Evolutionary conservation across 306 rosid species (phyloP).

Genomic region (Trifolium subterraneum): DNA sequence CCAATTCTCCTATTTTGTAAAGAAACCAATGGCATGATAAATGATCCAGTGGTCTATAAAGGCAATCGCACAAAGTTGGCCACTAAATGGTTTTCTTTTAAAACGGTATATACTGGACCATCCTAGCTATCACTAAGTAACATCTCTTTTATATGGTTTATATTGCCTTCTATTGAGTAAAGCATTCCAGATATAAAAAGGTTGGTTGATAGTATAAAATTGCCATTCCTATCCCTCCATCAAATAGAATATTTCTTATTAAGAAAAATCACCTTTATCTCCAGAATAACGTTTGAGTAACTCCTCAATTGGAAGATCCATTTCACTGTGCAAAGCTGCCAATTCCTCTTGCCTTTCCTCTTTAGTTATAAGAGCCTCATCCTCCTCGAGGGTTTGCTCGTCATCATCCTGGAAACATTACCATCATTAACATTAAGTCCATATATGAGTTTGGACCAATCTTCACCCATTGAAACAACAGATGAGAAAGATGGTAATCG

Average conservation of each 20-base stretch:
- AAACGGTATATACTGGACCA: slow-evolving; percentile 32
- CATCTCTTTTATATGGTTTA: slow-evolving; percentile 9
- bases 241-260: not conserved
- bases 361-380: slow-evolving; percentile 82
- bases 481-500: slow-evolving; percentile 32
- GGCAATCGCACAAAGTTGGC: slow-evolving; percentile 22
- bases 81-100: slow-evolving; percentile 10
- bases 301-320: slow-evolving; percentile 93
- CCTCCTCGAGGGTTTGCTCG: slow-evolving; percentile 87
- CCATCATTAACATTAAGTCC: slow-evolving; percentile 41
- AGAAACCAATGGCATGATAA: slow-evolving; percentile 42
- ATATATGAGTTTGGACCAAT: slow-evolving; percentile 28
- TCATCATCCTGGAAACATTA: slow-evolving; percentile 88
- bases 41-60: slow-evolving; percentile 32
- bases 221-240: slow-evolving; percentile 39
- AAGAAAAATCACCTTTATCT: slow-evolving; percentile 55
- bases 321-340: slow-evolving; percentile 83
- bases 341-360: slow-evolving; percentile 88
- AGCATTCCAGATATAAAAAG: slow-evolving; percentile 1
- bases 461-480: slow-evolving; percentile 37
- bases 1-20: slow-evolving; percentile 44
- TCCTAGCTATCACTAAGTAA: slow-evolving; percentile 11
- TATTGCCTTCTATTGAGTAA: slow-evolving; percentile 27
- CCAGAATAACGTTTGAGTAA: slow-evolving; percentile 74
- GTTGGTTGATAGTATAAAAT: slow-evolving; percentile 17